Evolutionary conservation across 129 eudicot species (phyloP).

Genomic region (Flaveria robusta): DNA sequence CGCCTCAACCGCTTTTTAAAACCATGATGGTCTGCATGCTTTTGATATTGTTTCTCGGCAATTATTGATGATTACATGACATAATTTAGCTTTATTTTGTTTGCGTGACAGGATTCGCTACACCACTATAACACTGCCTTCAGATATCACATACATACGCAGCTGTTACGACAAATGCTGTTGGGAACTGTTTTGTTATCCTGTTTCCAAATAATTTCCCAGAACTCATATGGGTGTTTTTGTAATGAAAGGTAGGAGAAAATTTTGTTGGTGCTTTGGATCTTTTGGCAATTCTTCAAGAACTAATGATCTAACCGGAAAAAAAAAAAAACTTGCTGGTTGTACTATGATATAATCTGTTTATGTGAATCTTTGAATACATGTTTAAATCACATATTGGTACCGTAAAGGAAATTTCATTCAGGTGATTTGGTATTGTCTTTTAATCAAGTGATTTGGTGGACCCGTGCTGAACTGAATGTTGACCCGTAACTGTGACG

Average conservation of each 20-base stretch:
- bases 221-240: conserved; percentile 26
- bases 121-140: conserved; percentile 41
- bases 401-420: not conserved
- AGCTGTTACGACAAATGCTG: conserved; percentile 18
- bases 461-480: not conserved
- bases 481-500: not conserved
- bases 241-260: conserved; percentile 12
- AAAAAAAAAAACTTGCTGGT: not conserved
- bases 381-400: not conserved
- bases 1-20: no score
- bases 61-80: not conserved
- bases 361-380: not conserved
- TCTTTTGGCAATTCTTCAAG: conserved; percentile 10
- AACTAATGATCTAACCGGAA: not conserved
- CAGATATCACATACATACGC: conserved; percentile 20
- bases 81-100: not conserved
- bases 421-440: not conserved
- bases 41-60: not conserved
- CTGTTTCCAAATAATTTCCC: conserved; percentile 35
- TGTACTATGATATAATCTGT: not conserved
- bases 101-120: conserved; percentile 32
- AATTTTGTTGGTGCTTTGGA: not conserved
- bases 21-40: not conserved
- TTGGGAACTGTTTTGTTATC: conserved; percentile 23
- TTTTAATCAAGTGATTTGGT: no score